Evolutionary conservation across 1,284 basidiomycete genomes (phyloP).

Genomic region (Ustilago cynodontis): DNA sequence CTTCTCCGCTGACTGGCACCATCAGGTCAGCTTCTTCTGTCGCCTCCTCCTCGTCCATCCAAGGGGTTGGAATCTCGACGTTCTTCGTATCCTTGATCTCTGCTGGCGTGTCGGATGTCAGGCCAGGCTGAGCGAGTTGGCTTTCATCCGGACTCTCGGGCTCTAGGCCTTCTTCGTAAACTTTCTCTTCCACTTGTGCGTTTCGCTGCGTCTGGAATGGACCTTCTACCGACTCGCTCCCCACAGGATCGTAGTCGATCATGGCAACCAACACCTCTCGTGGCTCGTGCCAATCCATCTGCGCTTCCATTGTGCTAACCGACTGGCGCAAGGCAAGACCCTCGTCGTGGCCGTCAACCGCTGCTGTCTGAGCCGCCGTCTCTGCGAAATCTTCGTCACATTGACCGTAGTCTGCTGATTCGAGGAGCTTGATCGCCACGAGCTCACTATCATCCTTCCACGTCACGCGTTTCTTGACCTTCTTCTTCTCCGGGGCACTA

Average conservation of each 20-base stretch:
- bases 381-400: constrained; percentile 19
- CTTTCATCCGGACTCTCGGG: constrained; percentile 22
- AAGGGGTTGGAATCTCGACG: constrained; percentile 27
- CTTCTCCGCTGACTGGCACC: background rate
- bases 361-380: constrained; percentile 5
- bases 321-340: constrained; percentile 53
- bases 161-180: constrained; percentile 17
- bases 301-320: constrained; percentile 56
- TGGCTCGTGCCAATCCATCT: constrained; percentile 54
- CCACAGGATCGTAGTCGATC: constrained; percentile 7
- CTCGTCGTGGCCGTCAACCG: constrained; percentile 46
- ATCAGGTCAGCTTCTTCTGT: background rate
- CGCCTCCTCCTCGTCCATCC: constrained; percentile 12
- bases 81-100: constrained; percentile 7
- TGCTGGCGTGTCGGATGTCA: constrained; percentile 19
- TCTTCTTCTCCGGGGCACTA: constrained; percentile 16
- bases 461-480: constrained; percentile 50
- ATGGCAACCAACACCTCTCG: constrained; percentile 10
- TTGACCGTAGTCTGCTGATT: constrained; percentile 56
- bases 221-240: constrained; percentile 46
- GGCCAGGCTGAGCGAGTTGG: constrained; percentile 23
- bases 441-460: constrained; percentile 58
- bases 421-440: constrained; percentile 51
- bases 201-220: constrained; percentile 35
- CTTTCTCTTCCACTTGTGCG: constrained; percentile 11